These are phyloP conservation scores for Phytophthora litchii DNA, from an alignment of 352 stramenopile genomes.

Conservation along the genomic window DNA sequence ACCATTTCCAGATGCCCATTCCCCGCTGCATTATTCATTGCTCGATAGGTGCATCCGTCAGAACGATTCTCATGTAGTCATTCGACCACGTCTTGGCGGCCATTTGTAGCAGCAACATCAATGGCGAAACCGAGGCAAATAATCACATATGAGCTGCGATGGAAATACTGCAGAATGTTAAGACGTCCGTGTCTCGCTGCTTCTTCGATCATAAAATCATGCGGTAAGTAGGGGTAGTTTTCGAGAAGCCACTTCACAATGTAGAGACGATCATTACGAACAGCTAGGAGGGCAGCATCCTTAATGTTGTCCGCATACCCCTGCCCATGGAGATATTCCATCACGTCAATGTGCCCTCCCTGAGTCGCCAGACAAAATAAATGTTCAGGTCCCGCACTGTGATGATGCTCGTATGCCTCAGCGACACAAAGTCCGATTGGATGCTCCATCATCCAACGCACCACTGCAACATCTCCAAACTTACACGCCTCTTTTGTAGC, in stretches of 20 bases:
- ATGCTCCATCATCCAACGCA: constrained; percentile 16
- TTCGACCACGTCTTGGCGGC: constrained; percentile 2
- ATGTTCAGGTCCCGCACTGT: constrained; percentile 14
- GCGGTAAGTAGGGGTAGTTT: neutral
- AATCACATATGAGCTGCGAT: neutral
- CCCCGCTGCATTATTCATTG: constrained; percentile 6
- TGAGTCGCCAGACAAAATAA: constrained; percentile 13
- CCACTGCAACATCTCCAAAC: constrained; percentile 7
- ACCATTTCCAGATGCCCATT: constrained; percentile 11
- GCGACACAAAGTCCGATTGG: constrained; percentile 1
- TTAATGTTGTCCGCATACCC: constrained; percentile 11
- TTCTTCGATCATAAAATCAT: constrained; percentile 16
- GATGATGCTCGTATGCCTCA: constrained; percentile 13
- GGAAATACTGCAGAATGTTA: constrained; percentile 12
- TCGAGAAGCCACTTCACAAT: constrained; percentile 11
- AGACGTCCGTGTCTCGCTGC: constrained; percentile 12
- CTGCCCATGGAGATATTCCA: constrained; percentile 11
- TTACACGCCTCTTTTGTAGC: constrained; percentile 14
- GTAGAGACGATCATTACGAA: constrained; percentile 9
- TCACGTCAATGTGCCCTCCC: constrained; percentile 8
- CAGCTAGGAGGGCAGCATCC: constrained; percentile 6
- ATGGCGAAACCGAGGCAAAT: constrained; percentile 9
- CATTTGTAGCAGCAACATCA: constrained; percentile 7
- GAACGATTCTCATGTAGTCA: constrained; percentile 1
- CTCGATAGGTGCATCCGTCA: neutral